A percentile compares a stretch with the other conserved stretches of the same genome.
Conservation (phyloP, 2,329 filamentous ascomycete genomes). For the Lasiodiplodia sp. region DNA sequence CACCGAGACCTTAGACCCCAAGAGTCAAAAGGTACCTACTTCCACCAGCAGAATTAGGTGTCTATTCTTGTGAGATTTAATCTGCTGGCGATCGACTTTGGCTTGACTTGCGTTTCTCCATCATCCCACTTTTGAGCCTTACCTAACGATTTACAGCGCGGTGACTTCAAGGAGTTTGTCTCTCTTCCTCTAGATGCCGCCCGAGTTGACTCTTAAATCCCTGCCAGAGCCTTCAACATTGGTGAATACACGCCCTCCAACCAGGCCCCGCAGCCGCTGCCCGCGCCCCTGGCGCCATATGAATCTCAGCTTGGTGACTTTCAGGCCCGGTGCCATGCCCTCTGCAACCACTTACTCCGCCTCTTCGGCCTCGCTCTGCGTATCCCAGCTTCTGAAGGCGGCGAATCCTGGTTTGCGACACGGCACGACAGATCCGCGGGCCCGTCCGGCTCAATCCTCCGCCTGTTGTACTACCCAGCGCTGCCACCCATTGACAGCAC, state of each 20-base stretch:
- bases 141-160: constrained; percentile 54
- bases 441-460: constrained; percentile 59
- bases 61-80: not conserved
- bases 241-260: constrained; percentile 71
- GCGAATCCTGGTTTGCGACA: constrained; percentile 63
- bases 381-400: constrained; percentile 50
- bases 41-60: not conserved
- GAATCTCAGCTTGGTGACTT: constrained; percentile 72
- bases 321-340: constrained; percentile 70
- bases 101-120: constrained; percentile 30
- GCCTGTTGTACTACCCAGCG: constrained; percentile 62
- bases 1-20: constrained; percentile 85
- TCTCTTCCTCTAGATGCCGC: not conserved
- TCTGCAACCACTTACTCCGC: constrained; percentile 76
- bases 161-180: constrained; percentile 85
- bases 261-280: constrained; percentile 79
- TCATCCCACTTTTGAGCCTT: constrained; percentile 13
- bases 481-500: constrained; percentile 54
- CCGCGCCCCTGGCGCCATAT: constrained; percentile 66
- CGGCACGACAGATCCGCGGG: constrained; percentile 63
- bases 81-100: not conserved
- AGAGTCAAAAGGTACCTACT: constrained; percentile 72
- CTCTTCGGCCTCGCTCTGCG: constrained; percentile 81
- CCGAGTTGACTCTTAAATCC: constrained; percentile 17
- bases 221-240: constrained; percentile 86